Percentiles rank a stretch among this genome's conserved stretches.
phyloP scores from a whole-genome alignment of 805 yeast genomes.

The Nakazawaea anatomiae region DNA sequence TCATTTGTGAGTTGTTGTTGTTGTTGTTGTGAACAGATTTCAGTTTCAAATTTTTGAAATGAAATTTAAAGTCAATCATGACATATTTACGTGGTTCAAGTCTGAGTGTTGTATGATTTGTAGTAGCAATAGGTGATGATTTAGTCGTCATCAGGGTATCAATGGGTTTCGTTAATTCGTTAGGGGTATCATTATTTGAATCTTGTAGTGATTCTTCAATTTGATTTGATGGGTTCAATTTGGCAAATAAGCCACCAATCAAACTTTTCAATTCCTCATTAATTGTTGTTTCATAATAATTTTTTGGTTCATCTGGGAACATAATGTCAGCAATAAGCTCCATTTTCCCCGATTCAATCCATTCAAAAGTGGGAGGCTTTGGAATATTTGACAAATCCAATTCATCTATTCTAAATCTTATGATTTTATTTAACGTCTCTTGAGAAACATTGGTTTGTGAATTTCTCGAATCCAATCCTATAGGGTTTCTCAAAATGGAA shows the following conservation, averaged over 20 bases:
- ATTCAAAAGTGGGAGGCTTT: slow-evolving; percentile 46
- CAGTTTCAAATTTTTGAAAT: slow-evolving; percentile 59
- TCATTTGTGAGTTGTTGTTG: slow-evolving; percentile 31
- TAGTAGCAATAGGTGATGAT: neutral
- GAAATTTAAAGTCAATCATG: slow-evolving; percentile 60
- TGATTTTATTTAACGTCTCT: slow-evolving; percentile 42
- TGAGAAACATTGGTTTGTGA: slow-evolving; percentile 7
- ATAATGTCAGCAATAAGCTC: slow-evolving; percentile 69
- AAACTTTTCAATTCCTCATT: slow-evolving; percentile 14
- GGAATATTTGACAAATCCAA: slow-evolving; percentile 26
- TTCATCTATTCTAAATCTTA: slow-evolving; percentile 36
- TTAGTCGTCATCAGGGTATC: slow-evolving; percentile 24
- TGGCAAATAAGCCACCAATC: slow-evolving; percentile 15
- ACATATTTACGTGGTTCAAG: slow-evolving; percentile 39
- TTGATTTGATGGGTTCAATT: neutral
- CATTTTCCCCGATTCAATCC: slow-evolving; percentile 68
- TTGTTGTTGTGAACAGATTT: slow-evolving; percentile 16
- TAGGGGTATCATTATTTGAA: slow-evolving; percentile 12
- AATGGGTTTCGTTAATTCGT: slow-evolving; percentile 8
- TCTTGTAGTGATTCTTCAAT: neutral
- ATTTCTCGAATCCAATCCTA: slow-evolving; percentile 2
- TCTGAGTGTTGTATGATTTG: neutral
- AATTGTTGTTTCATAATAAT: slow-evolving; percentile 13
- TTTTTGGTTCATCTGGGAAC: slow-evolving; percentile 46
- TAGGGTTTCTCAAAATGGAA: neutral